Conservation (phyloP, 192 early-diverging fungal species). For the Tieghemiomyces parasiticus region DNA sequence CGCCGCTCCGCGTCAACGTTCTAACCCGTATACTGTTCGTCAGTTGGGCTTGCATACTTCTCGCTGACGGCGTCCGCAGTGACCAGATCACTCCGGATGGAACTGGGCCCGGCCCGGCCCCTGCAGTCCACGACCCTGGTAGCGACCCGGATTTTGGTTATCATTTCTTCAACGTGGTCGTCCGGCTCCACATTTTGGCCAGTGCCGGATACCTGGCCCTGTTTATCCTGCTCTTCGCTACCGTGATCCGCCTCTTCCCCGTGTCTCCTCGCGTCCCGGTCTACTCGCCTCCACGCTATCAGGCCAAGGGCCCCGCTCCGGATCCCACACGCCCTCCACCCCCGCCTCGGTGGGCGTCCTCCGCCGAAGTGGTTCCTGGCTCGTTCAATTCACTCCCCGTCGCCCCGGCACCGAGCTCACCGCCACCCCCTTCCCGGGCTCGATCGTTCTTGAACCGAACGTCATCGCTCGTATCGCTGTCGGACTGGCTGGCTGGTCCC, state of each 20-base stretch:
- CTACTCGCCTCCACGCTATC: background rate
- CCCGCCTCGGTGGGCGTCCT: background rate
- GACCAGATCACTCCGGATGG: too few relatives aligned
- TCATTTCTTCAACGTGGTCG: slow-evolving; percentile 5
- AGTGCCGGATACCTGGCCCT: background rate
- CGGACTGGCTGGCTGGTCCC: too few relatives aligned
- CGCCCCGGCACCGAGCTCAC: background rate
- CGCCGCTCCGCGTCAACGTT: too few relatives aligned
- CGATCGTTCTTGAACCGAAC: background rate
- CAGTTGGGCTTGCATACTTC: too few relatives aligned
- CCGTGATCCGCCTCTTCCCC: background rate
- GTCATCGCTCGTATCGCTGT: too few relatives aligned
- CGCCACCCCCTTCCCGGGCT: background rate
- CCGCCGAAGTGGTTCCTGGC: background rate
- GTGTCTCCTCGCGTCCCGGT: background rate
- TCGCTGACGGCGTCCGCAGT: too few relatives aligned
- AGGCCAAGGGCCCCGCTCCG: background rate
- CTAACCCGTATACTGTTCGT: too few relatives aligned
- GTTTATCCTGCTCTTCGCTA: background rate
- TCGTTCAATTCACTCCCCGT: background rate
- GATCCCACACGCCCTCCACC: background rate
- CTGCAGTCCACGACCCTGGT: background rate
- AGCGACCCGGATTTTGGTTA: slow-evolving; percentile 11
- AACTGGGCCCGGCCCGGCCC: too few relatives aligned
- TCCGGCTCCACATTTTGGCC: background rate